Conservation (phyloP, 2,329 filamentous ascomycete species). For the Gliomastix tumulicola region DNA sequence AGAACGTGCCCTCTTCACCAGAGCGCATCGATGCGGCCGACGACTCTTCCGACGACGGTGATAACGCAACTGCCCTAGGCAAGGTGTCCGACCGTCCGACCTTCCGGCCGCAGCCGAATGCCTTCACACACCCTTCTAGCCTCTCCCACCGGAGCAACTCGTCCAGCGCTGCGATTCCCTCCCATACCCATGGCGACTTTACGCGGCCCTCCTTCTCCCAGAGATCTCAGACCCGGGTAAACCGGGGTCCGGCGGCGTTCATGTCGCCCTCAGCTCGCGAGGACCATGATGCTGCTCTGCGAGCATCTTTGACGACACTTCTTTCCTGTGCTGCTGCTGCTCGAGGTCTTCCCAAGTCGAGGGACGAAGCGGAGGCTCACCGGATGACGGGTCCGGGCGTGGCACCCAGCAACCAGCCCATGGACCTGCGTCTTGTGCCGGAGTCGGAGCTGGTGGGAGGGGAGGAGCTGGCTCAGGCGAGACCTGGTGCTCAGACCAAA, state of each 20-base stretch:
- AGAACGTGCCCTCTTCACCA: conserved; percentile 35
- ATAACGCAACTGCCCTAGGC: conserved; percentile 71
- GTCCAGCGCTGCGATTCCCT: conserved; percentile 37
- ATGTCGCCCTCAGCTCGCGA: conserved; percentile 70
- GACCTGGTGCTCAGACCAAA: not conserved
- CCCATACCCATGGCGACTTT: conserved; percentile 41
- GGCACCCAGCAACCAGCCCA: conserved; percentile 42
- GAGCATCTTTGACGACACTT: conserved; percentile 88
- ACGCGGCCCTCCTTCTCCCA: conserved; percentile 42
- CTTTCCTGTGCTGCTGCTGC: conserved; percentile 93
- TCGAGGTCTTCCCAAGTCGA: conserved; percentile 66
- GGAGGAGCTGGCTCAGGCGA: conserved; percentile 10
- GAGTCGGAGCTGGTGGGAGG: conserved; percentile 51
- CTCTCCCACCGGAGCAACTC: conserved; percentile 40
- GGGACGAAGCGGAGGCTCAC: conserved; percentile 34
- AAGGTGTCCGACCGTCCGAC: conserved; percentile 39
- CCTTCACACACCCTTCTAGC: conserved; percentile 76
- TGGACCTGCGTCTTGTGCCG: conserved; percentile 52
- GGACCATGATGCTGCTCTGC: conserved; percentile 87
- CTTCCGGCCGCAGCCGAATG: conserved; percentile 87
- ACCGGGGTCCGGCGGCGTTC: conserved; percentile 43
- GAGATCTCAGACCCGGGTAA: conserved; percentile 37
- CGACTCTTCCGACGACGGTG: conserved; percentile 47
- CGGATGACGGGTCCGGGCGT: conserved; percentile 26
- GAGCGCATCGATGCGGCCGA: conserved; percentile 35